These are phyloP conservation scores for Rauvolfia tetraphylla DNA, from an alignment of 257 asterid genomes.

Conservation along the genomic window DNA sequence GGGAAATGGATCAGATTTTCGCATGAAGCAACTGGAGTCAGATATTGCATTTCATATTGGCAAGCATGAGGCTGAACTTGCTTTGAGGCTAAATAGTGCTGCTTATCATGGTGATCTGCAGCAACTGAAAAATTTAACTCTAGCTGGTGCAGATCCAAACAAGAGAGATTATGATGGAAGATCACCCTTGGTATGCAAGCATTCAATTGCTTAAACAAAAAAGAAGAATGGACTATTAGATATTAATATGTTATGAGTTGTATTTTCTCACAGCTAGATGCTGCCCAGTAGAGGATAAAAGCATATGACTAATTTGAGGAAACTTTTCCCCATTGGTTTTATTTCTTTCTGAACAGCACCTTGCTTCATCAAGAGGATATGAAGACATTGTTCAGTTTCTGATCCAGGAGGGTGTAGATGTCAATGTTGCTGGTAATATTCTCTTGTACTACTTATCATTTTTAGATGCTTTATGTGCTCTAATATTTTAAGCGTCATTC, in stretches of 20 bases:
- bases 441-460: background rate
- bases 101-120: conserved; percentile 76
- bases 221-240: background rate
- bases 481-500: background rate
- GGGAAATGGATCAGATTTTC: conserved; percentile 69
- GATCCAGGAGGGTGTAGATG: conserved; percentile 60
- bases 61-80: conserved; percentile 89
- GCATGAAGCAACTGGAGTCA: conserved; percentile 69
- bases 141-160: conserved; percentile 91
- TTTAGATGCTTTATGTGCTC: background rate
- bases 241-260: background rate
- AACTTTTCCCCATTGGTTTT: conserved; percentile 8
- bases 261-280: background rate
- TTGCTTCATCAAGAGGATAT: conserved; percentile 85
- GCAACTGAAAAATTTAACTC: conserved; percentile 65
- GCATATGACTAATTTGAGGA: background rate
- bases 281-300: background rate
- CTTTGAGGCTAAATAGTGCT: conserved; percentile 78
- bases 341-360: conserved; percentile 51
- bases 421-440: conserved; percentile 54
- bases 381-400: conserved; percentile 69
- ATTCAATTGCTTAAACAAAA: background rate
- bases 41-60: conserved; percentile 69
- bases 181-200: conserved; percentile 64
- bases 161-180: conserved; percentile 86